phyloP scores from a whole-genome alignment of 1,284 basidiomycete genomes.

The Peniophora sp. region DNA sequence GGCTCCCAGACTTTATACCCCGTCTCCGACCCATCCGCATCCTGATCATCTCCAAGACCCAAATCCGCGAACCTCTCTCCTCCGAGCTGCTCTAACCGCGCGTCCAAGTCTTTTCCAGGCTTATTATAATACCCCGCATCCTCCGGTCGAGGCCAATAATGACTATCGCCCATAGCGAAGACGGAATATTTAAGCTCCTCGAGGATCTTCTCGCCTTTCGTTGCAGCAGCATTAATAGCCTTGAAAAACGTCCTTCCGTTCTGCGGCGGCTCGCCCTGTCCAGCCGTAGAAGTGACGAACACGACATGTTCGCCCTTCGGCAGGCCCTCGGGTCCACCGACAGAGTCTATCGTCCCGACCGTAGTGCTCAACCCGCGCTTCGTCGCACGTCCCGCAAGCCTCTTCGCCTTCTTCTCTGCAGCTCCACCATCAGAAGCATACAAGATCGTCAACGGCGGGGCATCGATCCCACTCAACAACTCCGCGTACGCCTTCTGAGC shows the following conservation, averaged over 20 bases:
- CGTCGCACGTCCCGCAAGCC: slow-evolving; percentile 78
- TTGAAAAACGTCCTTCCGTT: slow-evolving; percentile 92
- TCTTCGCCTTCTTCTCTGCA: slow-evolving; percentile 94
- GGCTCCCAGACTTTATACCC: slow-evolving; percentile 97
- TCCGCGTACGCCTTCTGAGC: slow-evolving; percentile 85
- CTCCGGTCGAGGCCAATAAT: slow-evolving; percentile 98
- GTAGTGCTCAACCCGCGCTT: slow-evolving; percentile 78
- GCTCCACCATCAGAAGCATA: slow-evolving; percentile 93
- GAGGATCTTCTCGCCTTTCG: slow-evolving; percentile 48
- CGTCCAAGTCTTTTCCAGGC: slow-evolving; percentile 87
- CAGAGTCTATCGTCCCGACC: slow-evolving; percentile 69
- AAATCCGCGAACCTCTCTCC: slow-evolving; percentile 65
- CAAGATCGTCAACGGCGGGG: slow-evolving; percentile 83
- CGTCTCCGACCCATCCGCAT: slow-evolving; percentile 93
- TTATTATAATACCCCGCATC: slow-evolving; percentile 99
- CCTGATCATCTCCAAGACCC: slow-evolving; percentile 95
- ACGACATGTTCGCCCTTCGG: slow-evolving; percentile 82
- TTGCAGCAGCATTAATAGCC: slow-evolving; percentile 64
- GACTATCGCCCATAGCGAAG: slow-evolving; percentile 96
- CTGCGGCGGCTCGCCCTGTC: slow-evolving; percentile 96
- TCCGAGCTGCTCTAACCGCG: slow-evolving; percentile 70
- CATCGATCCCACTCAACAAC: slow-evolving; percentile 80
- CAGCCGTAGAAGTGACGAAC: slow-evolving; percentile 94
- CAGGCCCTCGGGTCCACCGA: slow-evolving; percentile 66
- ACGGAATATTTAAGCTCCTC: slow-evolving; percentile 71